Evolutionary conservation across 2,329 filamentous ascomycete species (phyloP), one percentile per base, ranked within the genome.

Genomic region (Helminthosporium solani): DNA sequence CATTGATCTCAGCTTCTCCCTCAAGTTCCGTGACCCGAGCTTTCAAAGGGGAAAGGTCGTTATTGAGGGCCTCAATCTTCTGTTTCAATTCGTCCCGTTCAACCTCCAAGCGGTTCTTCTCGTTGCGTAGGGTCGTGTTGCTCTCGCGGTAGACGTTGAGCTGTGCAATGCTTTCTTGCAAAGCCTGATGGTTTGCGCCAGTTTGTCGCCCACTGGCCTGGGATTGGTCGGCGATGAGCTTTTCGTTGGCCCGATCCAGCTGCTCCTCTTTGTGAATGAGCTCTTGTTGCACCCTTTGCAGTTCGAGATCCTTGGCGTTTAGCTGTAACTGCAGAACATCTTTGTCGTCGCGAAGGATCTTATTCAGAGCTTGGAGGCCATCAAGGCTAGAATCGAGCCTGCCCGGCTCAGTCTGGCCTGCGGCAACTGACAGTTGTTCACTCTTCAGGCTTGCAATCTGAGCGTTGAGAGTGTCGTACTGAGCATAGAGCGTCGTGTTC

Each of bases 281-380:
- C 64, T 97, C 90, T 60, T 96, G 90, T 62, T 92, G 88, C 33
- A 96, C 73, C 43, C 94, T 84, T 71, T 95, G 95, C 43, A 84
- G 80, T 71, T 99, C 94, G 60, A 95, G 89, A 0, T 85, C 79
- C 60, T 92, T 91, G 35, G 97, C 78, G 58, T 96, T 91, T 60
- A 90, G 88, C 63, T 97, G 92, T n/a, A 96, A 89, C 59, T 99
- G 92, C 7, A 96, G 81, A 55, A 99, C 97, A 67, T 97, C 94
- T 76, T 97, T 99, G 73, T 99, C 95, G 33, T 90, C 87, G 36
- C 92, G 86, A 50, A 99, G 76, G 68, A 94, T 99, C 51, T 83
- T 87, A 72, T 95, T 95, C 46, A 99, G 82, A 62, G 97, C 92
- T 51, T 94, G 87, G 8, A 96, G 81, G 42, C 88, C 88, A 55